A percentile compares a stretch with the other conserved stretches of the same genome.
Conservation (phyloP, 495 filamentous ascomycete species). For the Penicillium soppii region DNA sequence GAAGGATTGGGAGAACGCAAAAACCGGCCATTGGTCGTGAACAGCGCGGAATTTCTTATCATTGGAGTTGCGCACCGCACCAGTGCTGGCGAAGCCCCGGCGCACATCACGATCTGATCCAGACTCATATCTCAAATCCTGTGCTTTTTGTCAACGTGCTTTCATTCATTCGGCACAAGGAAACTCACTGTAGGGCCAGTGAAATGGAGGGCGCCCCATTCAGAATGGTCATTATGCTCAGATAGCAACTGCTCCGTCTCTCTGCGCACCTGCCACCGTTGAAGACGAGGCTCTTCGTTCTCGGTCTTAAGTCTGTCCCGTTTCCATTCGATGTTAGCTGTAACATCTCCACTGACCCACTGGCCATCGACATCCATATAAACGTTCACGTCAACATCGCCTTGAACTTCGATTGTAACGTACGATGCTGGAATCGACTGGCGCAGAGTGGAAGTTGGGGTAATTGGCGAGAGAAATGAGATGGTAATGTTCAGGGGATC, state of each 20-base stretch:
- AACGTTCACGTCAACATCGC: slow-evolving; percentile 69
- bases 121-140: slow-evolving; percentile 64
- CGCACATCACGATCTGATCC: slow-evolving; percentile 69
- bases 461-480: slow-evolving; percentile 91
- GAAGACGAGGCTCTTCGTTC: slow-evolving; percentile 38
- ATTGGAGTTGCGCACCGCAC: slow-evolving; percentile 63
- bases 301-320: slow-evolving; percentile 38
- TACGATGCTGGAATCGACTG: slow-evolving; percentile 92
- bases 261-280: slow-evolving; percentile 65
- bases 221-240: slow-evolving; percentile 72
- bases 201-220: slow-evolving; percentile 88
- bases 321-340: slow-evolving; percentile 68
- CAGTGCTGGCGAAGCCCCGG: slow-evolving; percentile 68
- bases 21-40: slow-evolving; percentile 83
- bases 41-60: slow-evolving; percentile 67
- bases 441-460: slow-evolving; percentile 84
- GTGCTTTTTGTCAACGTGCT: not conserved
- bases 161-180: not conserved
- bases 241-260: slow-evolving; percentile 66
- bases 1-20: slow-evolving; percentile 87
- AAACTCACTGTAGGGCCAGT: slow-evolving; percentile 61
- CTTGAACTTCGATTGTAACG: slow-evolving; percentile 70
- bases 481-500: slow-evolving; percentile 61
- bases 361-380: slow-evolving; percentile 89
- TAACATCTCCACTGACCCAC: slow-evolving; percentile 78